phyloP scores from a whole-genome alignment of 768 basidiomycete species.

The Lentinula detonsa region DNA sequence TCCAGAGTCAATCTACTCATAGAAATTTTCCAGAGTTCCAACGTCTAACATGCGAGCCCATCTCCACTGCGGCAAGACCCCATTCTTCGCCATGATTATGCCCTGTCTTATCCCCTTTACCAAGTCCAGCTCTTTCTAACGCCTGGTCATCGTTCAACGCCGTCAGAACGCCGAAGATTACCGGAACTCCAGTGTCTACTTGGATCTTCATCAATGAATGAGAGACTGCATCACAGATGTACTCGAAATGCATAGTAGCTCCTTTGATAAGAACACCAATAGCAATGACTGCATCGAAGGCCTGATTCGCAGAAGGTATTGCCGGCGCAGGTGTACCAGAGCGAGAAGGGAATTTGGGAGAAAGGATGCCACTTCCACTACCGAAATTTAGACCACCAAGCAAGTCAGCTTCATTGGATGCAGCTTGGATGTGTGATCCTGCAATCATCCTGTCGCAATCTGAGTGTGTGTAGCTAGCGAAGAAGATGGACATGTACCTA shows the following conservation, averaged over 20 bases:
- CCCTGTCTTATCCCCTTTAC: constrained; percentile 59
- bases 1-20: not conserved
- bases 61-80: constrained; percentile 95
- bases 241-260: constrained; percentile 98
- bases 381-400: constrained; percentile 57
- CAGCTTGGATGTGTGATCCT: constrained; percentile 78
- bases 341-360: constrained; percentile 35
- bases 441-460: constrained; percentile 65
- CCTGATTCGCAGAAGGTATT: constrained; percentile 34
- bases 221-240: constrained; percentile 92
- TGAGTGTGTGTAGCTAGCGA: not conserved
- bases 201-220: constrained; percentile 94
- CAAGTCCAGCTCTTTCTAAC: constrained; percentile 88
- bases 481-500: constrained; percentile 47
- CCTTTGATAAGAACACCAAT: constrained; percentile 99
- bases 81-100: constrained; percentile 99
- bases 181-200: constrained; percentile 88
- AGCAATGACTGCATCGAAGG: constrained; percentile 95
- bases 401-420: constrained; percentile 75
- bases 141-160: constrained; percentile 93
- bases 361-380: constrained; percentile 13
- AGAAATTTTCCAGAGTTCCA: constrained; percentile 70
- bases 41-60: constrained; percentile 59
- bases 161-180: constrained; percentile 95
- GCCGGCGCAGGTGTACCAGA: constrained; percentile 47